Percentiles rank a stretch among this genome's conserved stretches.
Evolutionary conservation across 129 eudicot genomes (phyloP).

Genomic region (Tagetes patula): DNA sequence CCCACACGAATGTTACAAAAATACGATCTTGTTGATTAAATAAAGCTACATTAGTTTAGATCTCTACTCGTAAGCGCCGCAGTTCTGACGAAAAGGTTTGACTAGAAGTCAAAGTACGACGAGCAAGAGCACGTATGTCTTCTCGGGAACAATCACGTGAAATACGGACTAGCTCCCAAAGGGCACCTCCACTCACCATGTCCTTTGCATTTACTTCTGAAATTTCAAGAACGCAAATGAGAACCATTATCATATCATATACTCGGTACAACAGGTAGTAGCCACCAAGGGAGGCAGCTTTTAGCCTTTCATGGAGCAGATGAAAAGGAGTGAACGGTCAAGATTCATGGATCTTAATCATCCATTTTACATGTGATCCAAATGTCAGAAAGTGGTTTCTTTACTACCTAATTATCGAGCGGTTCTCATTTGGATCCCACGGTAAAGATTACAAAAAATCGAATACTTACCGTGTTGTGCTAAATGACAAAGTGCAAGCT

Average conservation of each 20-base stretch:
- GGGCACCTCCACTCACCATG: slow-evolving; percentile 92
- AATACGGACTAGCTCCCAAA: slow-evolving; percentile 96
- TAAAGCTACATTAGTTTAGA: slow-evolving; percentile 30
- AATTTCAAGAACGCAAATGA: not conserved
- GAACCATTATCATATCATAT: not conserved
- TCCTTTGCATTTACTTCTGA: slow-evolving; percentile 90
- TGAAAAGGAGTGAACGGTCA: not conserved
- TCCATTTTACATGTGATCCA: not conserved
- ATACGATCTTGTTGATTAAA: not conserved
- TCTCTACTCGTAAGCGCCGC: slow-evolving; percentile 71
- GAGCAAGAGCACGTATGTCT: slow-evolving; percentile 87
- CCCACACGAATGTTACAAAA: slow-evolving; percentile 24
- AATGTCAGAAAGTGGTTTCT: slow-evolving; percentile 1
- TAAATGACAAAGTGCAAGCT: slow-evolving; percentile 96
- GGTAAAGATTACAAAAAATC: not conserved
- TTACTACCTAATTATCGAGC: not conserved
- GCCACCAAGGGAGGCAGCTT: not conserved
- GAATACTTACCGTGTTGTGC: slow-evolving; percentile 82
- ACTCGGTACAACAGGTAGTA: not conserved
- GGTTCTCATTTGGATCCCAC: not conserved
- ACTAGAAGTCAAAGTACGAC: slow-evolving; percentile 76
- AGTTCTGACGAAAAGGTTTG: slow-evolving; percentile 73
- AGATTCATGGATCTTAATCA: not conserved
- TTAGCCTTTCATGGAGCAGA: slow-evolving; percentile 3
- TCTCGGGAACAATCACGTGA: slow-evolving; percentile 96